phyloP scores from a whole-genome alignment of 2,329 filamentous ascomycete genomes.

The Xylariaceae sp. region DNA sequence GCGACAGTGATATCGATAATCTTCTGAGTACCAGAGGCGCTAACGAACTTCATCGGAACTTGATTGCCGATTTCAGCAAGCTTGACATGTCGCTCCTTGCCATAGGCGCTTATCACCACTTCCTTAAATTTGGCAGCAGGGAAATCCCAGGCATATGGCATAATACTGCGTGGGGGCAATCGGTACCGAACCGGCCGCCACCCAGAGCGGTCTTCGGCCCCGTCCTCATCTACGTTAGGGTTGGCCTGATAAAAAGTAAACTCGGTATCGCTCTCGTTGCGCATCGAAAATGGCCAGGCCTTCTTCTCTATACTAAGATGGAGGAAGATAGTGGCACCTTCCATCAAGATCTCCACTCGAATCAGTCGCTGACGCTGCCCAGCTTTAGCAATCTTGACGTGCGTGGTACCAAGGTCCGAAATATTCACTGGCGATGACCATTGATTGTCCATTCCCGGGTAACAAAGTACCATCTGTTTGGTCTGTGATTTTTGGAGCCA shows the following conservation, averaged over 20 bases:
- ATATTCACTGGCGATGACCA: conserved; percentile 99
- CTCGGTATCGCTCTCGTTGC: conserved; percentile 95
- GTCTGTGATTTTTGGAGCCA: conserved; percentile 83
- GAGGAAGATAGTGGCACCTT: conserved; percentile 91
- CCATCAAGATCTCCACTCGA: conserved; percentile 87
- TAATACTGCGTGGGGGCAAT: conserved; percentile 91
- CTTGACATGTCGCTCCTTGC: conserved; percentile 89
- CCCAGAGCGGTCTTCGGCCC: conserved; percentile 79
- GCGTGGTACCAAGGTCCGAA: conserved; percentile 87
- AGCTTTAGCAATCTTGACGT: conserved; percentile 91
- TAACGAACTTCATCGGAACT: conserved; percentile 88
- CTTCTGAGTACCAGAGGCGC: conserved; percentile 73
- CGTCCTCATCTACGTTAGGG: conserved; percentile 91
- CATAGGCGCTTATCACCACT: conserved; percentile 79
- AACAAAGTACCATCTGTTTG: conserved; percentile 92
- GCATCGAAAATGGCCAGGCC: conserved; percentile 98
- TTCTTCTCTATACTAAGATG: conserved; percentile 90
- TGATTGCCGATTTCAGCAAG: conserved; percentile 95
- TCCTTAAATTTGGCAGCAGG: conserved; percentile 97
- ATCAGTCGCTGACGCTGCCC: conserved; percentile 89
- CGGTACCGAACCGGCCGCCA: conserved; percentile 95
- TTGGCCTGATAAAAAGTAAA: conserved; percentile 97
- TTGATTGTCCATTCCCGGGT: conserved; percentile 91
- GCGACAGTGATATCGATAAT: conserved; percentile 97
- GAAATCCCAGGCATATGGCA: conserved; percentile 99